Conservation (phyloP, 257 asterid species). For the Capsicum pubescens region DNA sequence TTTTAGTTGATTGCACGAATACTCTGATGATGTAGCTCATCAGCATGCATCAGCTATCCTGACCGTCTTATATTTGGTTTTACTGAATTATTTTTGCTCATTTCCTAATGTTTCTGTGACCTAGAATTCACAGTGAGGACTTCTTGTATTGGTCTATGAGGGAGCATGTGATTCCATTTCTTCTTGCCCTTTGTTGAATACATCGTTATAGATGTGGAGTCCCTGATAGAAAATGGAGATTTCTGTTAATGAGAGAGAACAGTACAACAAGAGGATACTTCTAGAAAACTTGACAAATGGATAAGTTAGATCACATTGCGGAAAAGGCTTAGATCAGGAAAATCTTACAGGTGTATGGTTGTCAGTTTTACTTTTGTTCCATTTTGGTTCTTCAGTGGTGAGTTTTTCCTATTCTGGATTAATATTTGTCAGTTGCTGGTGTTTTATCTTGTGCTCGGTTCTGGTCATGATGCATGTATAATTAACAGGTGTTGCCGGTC, state of each 20-base stretch:
- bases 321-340: neutral
- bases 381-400: neutral
- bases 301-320: neutral
- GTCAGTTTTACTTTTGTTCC: constrained; percentile 22
- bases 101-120: constrained; percentile 3
- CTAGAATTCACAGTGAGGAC: neutral
- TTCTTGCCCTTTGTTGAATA: neutral
- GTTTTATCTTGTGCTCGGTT: neutral
- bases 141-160: neutral
- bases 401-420: neutral
- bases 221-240: neutral
- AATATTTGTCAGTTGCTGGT: neutral
- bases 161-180: neutral
- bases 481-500: neutral
- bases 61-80: neutral
- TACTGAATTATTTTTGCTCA: neutral
- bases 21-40: constrained; percentile 12
- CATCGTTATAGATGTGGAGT: constrained; percentile 5
- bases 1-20: constrained; percentile 15
- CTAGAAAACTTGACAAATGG: neutral
- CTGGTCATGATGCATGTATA: constrained; percentile 14
- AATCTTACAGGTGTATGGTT: constrained; percentile 21
- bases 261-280: constrained; percentile 1
- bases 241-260: constrained; percentile 10
- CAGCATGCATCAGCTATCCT: neutral